Conservation (phyloP, 768 basidiomycete species). For the Lenzites betulinus region DNA sequence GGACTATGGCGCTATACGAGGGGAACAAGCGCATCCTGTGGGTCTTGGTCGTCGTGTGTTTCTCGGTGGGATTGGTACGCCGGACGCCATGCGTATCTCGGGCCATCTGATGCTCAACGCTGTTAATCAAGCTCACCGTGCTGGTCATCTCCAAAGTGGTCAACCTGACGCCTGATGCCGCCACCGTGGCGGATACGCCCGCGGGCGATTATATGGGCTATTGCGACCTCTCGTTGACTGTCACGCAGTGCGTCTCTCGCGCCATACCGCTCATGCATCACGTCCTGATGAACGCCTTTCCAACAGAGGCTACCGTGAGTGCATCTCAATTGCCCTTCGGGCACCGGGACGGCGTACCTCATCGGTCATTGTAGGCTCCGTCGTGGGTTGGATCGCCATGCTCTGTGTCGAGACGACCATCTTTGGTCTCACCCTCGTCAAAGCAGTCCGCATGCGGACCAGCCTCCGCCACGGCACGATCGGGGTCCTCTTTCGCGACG, state of each 20-base stretch:
- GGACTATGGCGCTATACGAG: conserved; percentile 24
- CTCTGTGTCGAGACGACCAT: neutral
- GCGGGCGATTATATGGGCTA: neutral
- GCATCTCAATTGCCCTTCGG: neutral
- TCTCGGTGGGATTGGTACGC: neutral
- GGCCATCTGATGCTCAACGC: neutral
- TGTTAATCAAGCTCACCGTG: no score
- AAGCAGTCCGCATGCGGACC: neutral
- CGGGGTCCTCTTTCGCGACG: conserved; percentile 1
- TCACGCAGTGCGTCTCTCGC: neutral
- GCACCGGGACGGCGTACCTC: neutral
- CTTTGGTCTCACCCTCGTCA: neutral
- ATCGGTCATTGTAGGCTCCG: neutral
- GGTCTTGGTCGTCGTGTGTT: neutral
- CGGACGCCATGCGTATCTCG: neutral
- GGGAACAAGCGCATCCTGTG: conserved; percentile 15
- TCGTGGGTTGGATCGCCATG: neutral
- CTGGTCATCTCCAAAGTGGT: no score
- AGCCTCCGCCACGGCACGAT: neutral
- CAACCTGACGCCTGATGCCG: no score
- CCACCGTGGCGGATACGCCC: neutral
- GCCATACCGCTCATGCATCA: no score
- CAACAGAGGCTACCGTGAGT: neutral
- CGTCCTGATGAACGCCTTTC: neutral
- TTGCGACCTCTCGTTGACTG: neutral